Evolutionary conservation across 2,329 filamentous ascomycete species (phyloP).

Genomic region (Colletotrichum sp.): DNA sequence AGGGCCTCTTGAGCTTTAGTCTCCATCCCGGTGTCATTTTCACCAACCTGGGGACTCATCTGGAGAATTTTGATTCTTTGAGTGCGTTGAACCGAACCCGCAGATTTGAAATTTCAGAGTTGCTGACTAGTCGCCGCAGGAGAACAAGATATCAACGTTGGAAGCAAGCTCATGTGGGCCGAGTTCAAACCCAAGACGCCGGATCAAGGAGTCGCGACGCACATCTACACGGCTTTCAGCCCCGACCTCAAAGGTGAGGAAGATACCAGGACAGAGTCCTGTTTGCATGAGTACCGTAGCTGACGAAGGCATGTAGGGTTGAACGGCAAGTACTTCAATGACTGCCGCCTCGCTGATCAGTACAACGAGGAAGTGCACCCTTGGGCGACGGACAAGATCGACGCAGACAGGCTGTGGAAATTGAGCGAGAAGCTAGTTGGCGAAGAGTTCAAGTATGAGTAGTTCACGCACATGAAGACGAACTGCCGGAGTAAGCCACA

Average conservation of each 20-base stretch:
- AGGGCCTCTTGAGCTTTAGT: conserved; percentile 35
- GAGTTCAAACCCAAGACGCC: conserved; percentile 25
- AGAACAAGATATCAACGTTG: conserved; percentile 27
- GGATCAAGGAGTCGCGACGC: conserved; percentile 35
- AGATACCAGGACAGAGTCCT: background rate
- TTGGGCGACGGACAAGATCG: conserved; percentile 28
- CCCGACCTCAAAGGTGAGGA: background rate
- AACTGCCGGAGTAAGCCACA: background rate
- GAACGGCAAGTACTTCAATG: conserved; percentile 32
- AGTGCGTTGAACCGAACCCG: background rate
- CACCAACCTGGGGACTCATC: conserved; percentile 20
- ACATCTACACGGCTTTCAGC: conserved; percentile 38
- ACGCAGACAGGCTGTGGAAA: conserved; percentile 38
- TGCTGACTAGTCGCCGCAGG: conserved; percentile 12
- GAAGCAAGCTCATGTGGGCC: conserved; percentile 22
- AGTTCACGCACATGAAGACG: background rate
- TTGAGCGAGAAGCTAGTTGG: conserved; percentile 37
- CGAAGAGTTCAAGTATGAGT: conserved; percentile 30
- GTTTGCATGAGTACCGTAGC: no score
- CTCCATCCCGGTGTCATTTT: conserved; percentile 36
- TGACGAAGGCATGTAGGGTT: background rate
- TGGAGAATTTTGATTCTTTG: conserved; percentile 3
- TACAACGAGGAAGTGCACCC: conserved; percentile 29
- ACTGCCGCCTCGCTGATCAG: conserved; percentile 31
- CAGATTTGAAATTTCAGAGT: background rate